phyloP scores from a whole-genome alignment of 1,139 yeast genomes.

The Hyphopichia pseudoburtonii region DNA sequence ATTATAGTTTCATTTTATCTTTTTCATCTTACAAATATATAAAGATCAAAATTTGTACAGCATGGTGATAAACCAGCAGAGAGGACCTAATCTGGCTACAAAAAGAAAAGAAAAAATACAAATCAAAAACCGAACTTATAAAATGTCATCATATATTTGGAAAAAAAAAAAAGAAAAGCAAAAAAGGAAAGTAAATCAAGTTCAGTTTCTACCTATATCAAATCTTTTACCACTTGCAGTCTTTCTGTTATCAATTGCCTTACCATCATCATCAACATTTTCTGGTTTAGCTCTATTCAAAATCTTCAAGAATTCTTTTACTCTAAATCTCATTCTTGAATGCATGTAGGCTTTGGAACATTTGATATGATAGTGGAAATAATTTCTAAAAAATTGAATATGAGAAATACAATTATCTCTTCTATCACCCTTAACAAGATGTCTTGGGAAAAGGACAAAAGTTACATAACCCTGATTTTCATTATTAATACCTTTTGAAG shows the following conservation, averaged over 20 bases:
- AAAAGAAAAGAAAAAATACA: too few relatives aligned
- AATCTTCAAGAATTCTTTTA: slow-evolving; percentile 88
- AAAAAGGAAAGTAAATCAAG: too few relatives aligned
- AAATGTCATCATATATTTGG: too few relatives aligned
- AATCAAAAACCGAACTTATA: too few relatives aligned
- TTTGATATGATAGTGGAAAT: slow-evolving; percentile 97
- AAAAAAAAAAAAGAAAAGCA: not conserved
- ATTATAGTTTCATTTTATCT: too few relatives aligned
- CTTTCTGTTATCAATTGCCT: slow-evolving; percentile 62
- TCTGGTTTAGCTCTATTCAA: slow-evolving; percentile 97
- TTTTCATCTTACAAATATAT: too few relatives aligned
- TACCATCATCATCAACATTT: slow-evolving; percentile 68
- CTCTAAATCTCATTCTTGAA: slow-evolving; percentile 96
- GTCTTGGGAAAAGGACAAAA: slow-evolving; percentile 74
- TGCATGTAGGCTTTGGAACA: slow-evolving; percentile 98
- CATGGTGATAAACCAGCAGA: too few relatives aligned
- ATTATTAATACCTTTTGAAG: slow-evolving; percentile 23
- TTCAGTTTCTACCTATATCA: slow-evolving; percentile 26
- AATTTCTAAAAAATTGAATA: slow-evolving; percentile 88
- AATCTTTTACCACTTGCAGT: slow-evolving; percentile 85
- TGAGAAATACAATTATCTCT: slow-evolving; percentile 85
- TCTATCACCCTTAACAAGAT: slow-evolving; percentile 66
- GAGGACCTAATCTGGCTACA: too few relatives aligned
- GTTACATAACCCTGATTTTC: slow-evolving; percentile 72
- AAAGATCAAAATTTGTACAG: too few relatives aligned